A percentile compares a stretch with the other conserved stretches of the same genome.
These are phyloP conservation scores for Penicillium antarcticum DNA, from an alignment of 495 filamentous ascomycete species.

Conservation along the genomic window DNA sequence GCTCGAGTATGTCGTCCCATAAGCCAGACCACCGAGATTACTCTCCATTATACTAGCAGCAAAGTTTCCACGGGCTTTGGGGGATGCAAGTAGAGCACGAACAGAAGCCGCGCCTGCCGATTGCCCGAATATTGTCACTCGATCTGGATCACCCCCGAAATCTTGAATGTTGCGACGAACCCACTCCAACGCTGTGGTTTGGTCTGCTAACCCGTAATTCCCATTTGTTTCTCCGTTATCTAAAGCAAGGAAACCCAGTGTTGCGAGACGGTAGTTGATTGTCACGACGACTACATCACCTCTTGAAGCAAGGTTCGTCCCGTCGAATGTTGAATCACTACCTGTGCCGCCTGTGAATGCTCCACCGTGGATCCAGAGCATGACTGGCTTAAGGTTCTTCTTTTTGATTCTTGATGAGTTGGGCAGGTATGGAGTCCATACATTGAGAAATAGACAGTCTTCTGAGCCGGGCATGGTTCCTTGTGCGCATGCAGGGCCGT, in stretches of 20 bases:
- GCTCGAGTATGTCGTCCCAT: slow-evolving; percentile 46
- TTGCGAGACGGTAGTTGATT: slow-evolving; percentile 40
- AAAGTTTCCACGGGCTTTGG: slow-evolving; percentile 36
- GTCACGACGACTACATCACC: slow-evolving; percentile 47
- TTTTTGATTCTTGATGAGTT: slow-evolving; percentile 16
- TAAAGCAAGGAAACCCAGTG: slow-evolving; percentile 34
- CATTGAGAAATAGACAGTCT: slow-evolving; percentile 41
- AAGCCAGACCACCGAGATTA: slow-evolving; percentile 46
- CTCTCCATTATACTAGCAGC: slow-evolving; percentile 40
- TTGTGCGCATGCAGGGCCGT: slow-evolving; percentile 16
- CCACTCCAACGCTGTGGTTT: slow-evolving; percentile 36
- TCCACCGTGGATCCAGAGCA: slow-evolving; percentile 49
- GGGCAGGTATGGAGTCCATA: slow-evolving; percentile 47
- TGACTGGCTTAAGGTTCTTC: slow-evolving; percentile 33
- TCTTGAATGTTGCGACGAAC: slow-evolving; percentile 26
- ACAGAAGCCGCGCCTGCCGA: slow-evolving; percentile 49
- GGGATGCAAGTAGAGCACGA: slow-evolving; percentile 24
- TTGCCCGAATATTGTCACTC: slow-evolving; percentile 55
- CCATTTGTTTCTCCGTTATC: slow-evolving; percentile 24
- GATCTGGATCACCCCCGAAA: slow-evolving; percentile 48
- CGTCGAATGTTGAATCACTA: slow-evolving; percentile 35
- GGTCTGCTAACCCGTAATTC: slow-evolving; percentile 38
- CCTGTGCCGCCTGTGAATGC: slow-evolving; percentile 41
- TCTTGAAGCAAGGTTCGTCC: slow-evolving; percentile 37
- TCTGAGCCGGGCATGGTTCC: slow-evolving; percentile 16